Percentiles rank a stretch among this genome's conserved stretches.
These are phyloP conservation scores for Guadua angustifolia DNA, from an alignment of 176 grass and related monocot species.

Conservation along the genomic window DNA sequence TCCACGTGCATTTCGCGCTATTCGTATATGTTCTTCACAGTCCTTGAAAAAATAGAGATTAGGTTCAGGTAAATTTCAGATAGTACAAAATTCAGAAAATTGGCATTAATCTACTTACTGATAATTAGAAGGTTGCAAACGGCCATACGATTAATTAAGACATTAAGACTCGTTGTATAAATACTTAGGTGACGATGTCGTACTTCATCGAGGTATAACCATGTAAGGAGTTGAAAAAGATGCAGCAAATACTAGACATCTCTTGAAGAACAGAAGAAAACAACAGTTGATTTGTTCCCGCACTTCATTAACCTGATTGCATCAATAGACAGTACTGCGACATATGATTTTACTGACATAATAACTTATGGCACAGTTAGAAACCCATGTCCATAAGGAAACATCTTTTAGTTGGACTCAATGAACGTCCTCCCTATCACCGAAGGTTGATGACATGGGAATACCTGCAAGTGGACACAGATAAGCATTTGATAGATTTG, in stretches of 20 bases:
- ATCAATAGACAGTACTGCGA: not conserved
- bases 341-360: constrained; percentile 46
- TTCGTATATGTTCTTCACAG: constrained; percentile 31
- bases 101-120: not conserved
- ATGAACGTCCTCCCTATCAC: constrained; percentile 37
- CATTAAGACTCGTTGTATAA: not conserved
- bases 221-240: not conserved
- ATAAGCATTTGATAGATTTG: constrained; percentile 15
- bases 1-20: constrained; percentile 29
- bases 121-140: constrained; percentile 10
- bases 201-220: not conserved
- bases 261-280: constrained; percentile 7
- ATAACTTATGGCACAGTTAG: constrained; percentile 50
- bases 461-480: constrained; percentile 40
- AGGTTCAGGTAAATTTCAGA: constrained; percentile 9
- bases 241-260: not conserved
- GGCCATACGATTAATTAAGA: constrained; percentile 4
- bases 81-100: not conserved
- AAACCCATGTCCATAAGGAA: constrained; percentile 63
- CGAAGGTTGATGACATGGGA: constrained; percentile 55
- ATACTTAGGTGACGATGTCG: not conserved
- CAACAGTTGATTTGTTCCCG: constrained; percentile 31
- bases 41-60: not conserved
- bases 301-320: constrained; percentile 16
- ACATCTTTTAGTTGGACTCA: constrained; percentile 55